Base-by-base conservation (phyloP, 2,329 filamentous ascomycete genomes). In the Pseudogymnoascus pannorum region DNA sequence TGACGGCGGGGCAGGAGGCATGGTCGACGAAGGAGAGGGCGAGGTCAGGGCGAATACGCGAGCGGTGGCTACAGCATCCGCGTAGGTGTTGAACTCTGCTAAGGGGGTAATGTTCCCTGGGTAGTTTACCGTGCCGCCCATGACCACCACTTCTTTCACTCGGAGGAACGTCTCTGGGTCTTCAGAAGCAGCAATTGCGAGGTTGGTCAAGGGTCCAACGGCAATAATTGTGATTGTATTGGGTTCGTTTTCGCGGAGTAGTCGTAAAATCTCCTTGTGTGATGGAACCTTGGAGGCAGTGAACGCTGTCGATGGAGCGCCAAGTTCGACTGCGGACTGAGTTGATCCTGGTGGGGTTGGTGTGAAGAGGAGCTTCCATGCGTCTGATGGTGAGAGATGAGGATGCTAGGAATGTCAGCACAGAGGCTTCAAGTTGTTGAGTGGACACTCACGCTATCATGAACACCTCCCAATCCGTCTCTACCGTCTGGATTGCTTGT, bases 21-120 rank as follows among this genome's bases (percentile, higher is more conserved):
- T 89, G 3, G 92, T 97, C 2, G 87, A 88, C 11, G 80, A 75
- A 0, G 94, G 94, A 33, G 77, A 85, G 5, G 81, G 83, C 1
- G 88, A 91, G 0, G 89, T 92, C 64, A 94, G 78, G 5, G 90
- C 88, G 70, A 87, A 92, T 16, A 94, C 82, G 12, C 89, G 82
- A 9, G 90, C 89, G 0, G 89, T 84, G 26, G 90, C 89, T 40
- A 90, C 81, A 18, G 89, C 81, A 72, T 99, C 95, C 62, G 94
- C 92, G 71, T 91, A 96, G 62, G 88, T 89, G 78, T 99, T 99
- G 82, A 99, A 99, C 73, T 99, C 94, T 65, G 90, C 91, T 11
- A 88, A 84, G 1, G 94, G 93, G 51, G 85, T 87, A 70, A 90
- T 86, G 74, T 99, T 99, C 67, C 94, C 94, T 58, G 86, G 82